Evolutionary conservation across 345 rosid species (phyloP).

Genomic region (Gynandropsis gynandra): DNA sequence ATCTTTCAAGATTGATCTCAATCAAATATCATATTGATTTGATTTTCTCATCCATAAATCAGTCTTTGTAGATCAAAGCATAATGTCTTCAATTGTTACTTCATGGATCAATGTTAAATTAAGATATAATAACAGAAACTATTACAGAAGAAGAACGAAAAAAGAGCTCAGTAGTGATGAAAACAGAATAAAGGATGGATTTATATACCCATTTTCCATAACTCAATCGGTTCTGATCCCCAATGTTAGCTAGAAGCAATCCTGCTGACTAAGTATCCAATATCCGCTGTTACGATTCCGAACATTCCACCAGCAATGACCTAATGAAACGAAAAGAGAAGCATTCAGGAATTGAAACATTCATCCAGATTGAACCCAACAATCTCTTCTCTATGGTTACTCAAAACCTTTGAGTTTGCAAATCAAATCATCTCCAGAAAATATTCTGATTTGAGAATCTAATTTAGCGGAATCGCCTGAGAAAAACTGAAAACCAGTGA

Average conservation of each 20-base stretch:
- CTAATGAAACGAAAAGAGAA: constrained; percentile 23
- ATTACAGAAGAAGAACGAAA: no score
- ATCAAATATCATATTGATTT: no score
- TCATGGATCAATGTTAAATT: no score
- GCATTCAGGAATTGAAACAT: constrained; percentile 3
- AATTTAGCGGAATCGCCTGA: constrained; percentile 51
- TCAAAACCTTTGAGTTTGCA: constrained; percentile 61
- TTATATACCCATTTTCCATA: no score
- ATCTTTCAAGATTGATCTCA: no score
- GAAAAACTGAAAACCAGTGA: constrained; percentile 52
- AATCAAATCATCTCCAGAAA: constrained; percentile 36
- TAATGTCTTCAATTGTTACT: no score
- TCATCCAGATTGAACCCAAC: constrained; percentile 2
- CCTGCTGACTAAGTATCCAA: constrained; percentile 50
- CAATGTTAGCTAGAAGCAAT: constrained; percentile 23
- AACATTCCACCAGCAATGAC: constrained; percentile 62
- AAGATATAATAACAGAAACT: no score
- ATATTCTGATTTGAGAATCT: constrained; percentile 53
- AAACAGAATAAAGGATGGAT: no score
- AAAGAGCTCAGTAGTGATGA: no score
- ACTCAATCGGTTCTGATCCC: no score
- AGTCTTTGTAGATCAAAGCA: no score
- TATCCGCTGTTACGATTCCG: constrained; percentile 41
- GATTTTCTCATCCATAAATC: no score
- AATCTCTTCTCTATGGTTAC: neutral